phyloP scores from a whole-genome alignment of 371 early-diverging fungal species.

The Vairimorpha necatrix region DNA sequence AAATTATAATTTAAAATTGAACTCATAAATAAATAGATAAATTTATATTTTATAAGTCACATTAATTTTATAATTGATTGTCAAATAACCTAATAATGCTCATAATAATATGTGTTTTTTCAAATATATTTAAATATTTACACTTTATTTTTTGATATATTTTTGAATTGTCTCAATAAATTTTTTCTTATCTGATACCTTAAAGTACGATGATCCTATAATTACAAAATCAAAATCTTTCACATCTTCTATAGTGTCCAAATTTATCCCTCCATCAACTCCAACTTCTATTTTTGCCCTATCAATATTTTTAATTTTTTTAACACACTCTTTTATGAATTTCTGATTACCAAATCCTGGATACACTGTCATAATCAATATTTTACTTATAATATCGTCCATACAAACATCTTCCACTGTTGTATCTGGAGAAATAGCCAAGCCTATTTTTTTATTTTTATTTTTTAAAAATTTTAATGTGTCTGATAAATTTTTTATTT shows the following conservation, averaged over 20 bases:
- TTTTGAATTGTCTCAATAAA: constrained; percentile 8
- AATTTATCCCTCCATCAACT: constrained; percentile 88
- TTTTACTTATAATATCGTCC: constrained; percentile 72
- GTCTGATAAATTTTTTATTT: background rate
- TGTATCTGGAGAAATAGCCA: constrained; percentile 84
- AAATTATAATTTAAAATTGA: constrained; percentile 16
- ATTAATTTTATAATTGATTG: no score
- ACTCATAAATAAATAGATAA: constrained; percentile 22
- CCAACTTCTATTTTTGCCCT: constrained; percentile 70
- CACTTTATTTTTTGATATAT: background rate
- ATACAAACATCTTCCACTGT: constrained; percentile 68
- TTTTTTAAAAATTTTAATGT: background rate
- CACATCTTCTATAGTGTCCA: constrained; percentile 75
- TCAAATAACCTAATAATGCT: no score
- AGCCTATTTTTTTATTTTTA: constrained; percentile 83
- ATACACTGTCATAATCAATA: constrained; percentile 87
- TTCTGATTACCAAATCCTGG: constrained; percentile 63
- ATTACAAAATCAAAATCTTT: constrained; percentile 90
- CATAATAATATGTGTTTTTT: no score
- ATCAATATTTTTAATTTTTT: constrained; percentile 23
- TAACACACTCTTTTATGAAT: constrained; percentile 35
- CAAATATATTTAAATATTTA: no score
- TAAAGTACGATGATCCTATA: constrained; percentile 88
- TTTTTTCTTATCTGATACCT: constrained; percentile 49
- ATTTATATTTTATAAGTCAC: background rate